A percentile compares a stretch with the other conserved stretches of the same genome.
phyloP scores from a whole-genome alignment of 192 early-diverging fungal species.

The Coemansia sp. region DNA sequence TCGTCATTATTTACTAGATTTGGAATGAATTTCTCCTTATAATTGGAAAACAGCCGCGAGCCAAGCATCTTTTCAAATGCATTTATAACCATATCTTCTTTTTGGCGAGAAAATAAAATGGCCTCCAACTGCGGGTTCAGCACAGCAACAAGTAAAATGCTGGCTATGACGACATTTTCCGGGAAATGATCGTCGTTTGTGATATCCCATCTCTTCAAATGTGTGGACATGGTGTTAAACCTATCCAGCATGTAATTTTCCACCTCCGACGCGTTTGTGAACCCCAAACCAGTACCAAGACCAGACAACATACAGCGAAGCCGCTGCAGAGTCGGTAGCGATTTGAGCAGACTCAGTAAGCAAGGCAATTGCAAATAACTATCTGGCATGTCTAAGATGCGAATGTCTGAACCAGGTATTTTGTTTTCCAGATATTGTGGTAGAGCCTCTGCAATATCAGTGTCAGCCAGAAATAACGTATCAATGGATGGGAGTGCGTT shows the following conservation, averaged over 20 bases:
- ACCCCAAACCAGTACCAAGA: not conserved
- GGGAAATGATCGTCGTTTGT: not conserved
- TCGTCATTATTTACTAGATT: not conserved
- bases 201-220: slow-evolving; percentile 9
- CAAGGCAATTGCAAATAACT: slow-evolving; percentile 1
- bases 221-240: not conserved
- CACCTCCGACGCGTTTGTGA: not conserved
- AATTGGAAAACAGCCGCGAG: not conserved
- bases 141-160: slow-evolving; percentile 1
- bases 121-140: slow-evolving; percentile 4
- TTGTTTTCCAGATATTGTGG: not conserved
- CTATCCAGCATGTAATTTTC: not conserved
- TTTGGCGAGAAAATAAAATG: not conserved
- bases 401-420: not conserved
- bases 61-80: not conserved
- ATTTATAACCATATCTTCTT: not conserved
- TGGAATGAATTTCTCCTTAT: not conserved
- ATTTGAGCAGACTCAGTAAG: not conserved
- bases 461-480: not conserved
- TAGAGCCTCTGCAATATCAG: slow-evolving; percentile 2
- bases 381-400: not conserved
- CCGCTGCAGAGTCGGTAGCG: not conserved
- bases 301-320: not conserved
- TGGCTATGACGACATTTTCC: not conserved
- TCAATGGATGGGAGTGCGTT: not conserved